phyloP scores from a whole-genome alignment of 345 rosid species.

The Camelina neglecta region DNA sequence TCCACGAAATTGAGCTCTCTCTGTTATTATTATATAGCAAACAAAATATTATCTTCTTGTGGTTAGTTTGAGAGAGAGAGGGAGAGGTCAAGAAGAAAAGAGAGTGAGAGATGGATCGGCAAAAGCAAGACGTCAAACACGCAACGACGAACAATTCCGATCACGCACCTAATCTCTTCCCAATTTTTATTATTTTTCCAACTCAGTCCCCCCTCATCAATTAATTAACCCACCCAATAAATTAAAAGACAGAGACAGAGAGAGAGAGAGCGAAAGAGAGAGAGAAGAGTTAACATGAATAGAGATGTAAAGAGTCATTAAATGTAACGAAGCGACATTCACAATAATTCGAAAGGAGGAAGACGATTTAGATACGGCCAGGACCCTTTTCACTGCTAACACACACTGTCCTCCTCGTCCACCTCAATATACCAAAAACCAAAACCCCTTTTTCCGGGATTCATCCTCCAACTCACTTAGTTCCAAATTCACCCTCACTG shows the following conservation, averaged over 20 bases:
- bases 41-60: constrained; percentile 29
- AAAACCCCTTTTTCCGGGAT: constrained; percentile 18
- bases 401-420: constrained; percentile 33
- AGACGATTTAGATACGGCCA: constrained; percentile 63
- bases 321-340: constrained; percentile 46
- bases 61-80: not conserved
- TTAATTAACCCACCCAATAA: not conserved
- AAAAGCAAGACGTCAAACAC: constrained; percentile 68
- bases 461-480: constrained; percentile 32
- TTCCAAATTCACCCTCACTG: constrained; percentile 26
- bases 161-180: constrained; percentile 45
- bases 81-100: constrained; percentile 14
- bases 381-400: not conserved
- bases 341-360: constrained; percentile 45
- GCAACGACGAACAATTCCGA: constrained; percentile 66
- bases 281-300: constrained; percentile 21
- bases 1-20: constrained; percentile 17
- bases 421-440: constrained; percentile 23
- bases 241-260: no score
- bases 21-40: constrained; percentile 20
- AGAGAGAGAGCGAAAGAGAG: not conserved
- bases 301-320: constrained; percentile 36
- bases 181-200: constrained; percentile 19
- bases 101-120: constrained; percentile 41
- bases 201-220: not conserved